phyloP scores from a whole-genome alignment of 2,329 filamentous ascomycete species.

The Sporothrix inflata region DNA sequence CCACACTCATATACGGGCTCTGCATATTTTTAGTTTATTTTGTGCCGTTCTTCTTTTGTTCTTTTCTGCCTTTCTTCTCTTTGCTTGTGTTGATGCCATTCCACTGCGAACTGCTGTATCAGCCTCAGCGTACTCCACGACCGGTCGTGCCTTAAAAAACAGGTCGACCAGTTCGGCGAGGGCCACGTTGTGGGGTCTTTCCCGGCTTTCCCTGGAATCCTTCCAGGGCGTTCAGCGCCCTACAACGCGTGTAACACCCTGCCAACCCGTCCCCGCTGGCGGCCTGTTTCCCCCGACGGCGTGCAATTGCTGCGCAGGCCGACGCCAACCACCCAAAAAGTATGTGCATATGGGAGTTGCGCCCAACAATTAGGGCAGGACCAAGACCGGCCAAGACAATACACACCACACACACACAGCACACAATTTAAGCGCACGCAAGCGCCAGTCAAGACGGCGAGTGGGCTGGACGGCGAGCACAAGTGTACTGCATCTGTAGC shows the following conservation, averaged over 20 bases:
- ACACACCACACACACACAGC: neutral
- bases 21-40: neutral
- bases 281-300: neutral
- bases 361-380: no score
- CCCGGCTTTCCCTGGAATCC: no score
- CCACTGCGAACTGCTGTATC: neutral
- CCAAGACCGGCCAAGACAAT: neutral
- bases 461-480: neutral
- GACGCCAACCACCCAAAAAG: neutral
- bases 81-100: neutral
- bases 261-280: neutral
- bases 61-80: neutral
- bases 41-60: neutral
- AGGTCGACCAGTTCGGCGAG: no score
- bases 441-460: neutral
- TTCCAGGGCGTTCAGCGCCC: neutral
- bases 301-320: neutral
- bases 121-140: neutral
- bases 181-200: no score
- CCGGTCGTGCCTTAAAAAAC: no score
- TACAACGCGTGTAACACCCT: neutral
- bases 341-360: neutral
- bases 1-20: neutral
- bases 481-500: neutral
- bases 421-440: neutral